A percentile compares a stretch with the other conserved stretches of the same genome.
phyloP scores from a whole-genome alignment of 108 stramenopile genomes.

The Aurantiochytrium sp. region DNA sequence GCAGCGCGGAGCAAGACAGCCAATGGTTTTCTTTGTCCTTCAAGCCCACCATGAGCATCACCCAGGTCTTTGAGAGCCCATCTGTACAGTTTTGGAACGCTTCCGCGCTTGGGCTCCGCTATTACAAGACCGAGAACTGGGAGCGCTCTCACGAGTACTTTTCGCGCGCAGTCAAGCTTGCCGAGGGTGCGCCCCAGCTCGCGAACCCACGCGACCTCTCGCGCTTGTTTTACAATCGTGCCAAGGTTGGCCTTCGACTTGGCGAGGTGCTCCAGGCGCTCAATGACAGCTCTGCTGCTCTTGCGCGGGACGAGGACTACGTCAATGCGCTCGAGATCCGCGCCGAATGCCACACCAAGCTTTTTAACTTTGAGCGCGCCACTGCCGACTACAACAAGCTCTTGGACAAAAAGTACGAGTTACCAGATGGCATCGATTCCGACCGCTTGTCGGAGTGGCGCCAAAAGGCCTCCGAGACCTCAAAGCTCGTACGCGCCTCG shows the following conservation, averaged over 20 bases:
- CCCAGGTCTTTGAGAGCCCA: neutral
- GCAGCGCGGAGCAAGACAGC: neutral
- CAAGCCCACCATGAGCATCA: neutral
- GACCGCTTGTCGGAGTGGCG: neutral
- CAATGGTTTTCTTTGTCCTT: neutral
- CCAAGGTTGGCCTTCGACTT: neutral
- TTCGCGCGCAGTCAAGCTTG: neutral
- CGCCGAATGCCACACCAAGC: neutral
- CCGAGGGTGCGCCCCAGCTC: neutral
- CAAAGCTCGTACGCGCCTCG: neutral
- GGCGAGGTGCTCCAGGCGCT: neutral
- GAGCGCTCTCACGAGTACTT: neutral
- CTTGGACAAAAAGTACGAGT: neutral
- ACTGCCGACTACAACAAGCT: neutral
- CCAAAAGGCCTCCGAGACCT: neutral
- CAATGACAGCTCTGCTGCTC: neutral
- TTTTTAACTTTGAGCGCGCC: neutral
- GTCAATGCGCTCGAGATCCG: neutral
- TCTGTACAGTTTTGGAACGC: neutral
- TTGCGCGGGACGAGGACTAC: neutral
- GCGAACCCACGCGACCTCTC: neutral
- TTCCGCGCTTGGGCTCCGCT: neutral
- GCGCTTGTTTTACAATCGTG: neutral
- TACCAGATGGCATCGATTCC: no score
- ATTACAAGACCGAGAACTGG: neutral